Evolutionary conservation across 768 basidiomycete genomes (phyloP), one percentile per base, ranked within the genome.

Genomic region (Tylopilus subfusipes): DNA sequence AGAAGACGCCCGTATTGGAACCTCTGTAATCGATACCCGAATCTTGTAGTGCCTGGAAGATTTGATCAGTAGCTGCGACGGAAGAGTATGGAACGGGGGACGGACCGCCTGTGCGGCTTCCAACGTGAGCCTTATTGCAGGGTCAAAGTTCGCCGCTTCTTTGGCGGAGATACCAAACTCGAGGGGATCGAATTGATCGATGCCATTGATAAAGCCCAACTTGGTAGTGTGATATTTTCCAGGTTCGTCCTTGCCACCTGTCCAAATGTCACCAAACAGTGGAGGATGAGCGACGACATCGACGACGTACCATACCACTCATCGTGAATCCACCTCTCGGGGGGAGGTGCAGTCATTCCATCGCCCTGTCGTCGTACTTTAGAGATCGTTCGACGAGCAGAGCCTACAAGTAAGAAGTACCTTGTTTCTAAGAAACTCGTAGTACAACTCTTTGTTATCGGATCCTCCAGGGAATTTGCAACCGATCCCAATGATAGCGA

Each of bases 21-120:
- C 70, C 70, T 47, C 78, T 68, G 54, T 73, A 78, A 56, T 79
- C 71, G 38, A 80, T 73, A 8, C 78, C 79, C 2, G 79, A 77
- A 57, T 81, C 79, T 43, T 75, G 69, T 18, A 81, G 66, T 2
- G 75, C 74, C 25, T 60, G 14, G 4, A 21, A 50, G 6, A 34
- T 11, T 3, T 3, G 13, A 33, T 57, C 24, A 45, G 42, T 5
- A 18, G 2, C 18, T 2, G 8, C 0, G 12, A 27, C 16, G 6
- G 10, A 12, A 54, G 12, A 33, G 8, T 0, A 13, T n/a, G 13
- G 16, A n/a, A 33, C 5, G 2, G 14, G 33, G 4, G 25, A 50
- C 65, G 7, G 12, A 68, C 67, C 42, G 63, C 62, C 14, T 72
- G 69, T 16, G 71, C 65, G 34, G 60, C 68, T 44, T 71, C 71